Evolutionary conservation across 2,329 filamentous ascomycete genomes (phyloP).

Genomic region (Trichoderma oligosporum): DNA sequence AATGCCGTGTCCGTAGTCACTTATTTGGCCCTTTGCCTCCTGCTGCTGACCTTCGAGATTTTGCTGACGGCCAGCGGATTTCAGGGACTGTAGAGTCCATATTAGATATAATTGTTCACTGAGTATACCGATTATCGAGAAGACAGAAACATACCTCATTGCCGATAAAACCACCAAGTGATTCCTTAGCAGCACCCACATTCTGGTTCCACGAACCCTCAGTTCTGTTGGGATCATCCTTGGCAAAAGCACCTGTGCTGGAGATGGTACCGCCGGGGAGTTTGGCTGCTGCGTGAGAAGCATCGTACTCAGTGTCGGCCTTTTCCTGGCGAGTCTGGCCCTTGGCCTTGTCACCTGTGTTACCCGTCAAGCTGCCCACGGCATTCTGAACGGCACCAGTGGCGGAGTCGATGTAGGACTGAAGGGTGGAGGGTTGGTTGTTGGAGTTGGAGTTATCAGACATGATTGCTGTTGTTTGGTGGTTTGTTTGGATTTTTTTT

Average conservation of each 20-base stretch:
- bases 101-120: constrained; percentile 9
- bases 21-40: constrained; percentile 78
- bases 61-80: constrained; percentile 70
- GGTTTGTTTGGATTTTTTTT: not conserved
- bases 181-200: constrained; percentile 79
- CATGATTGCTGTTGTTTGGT: constrained; percentile 26
- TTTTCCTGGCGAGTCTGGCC: constrained; percentile 62
- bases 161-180: constrained; percentile 70
- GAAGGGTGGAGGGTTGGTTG: constrained; percentile 62
- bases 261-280: constrained; percentile 69
- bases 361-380: constrained; percentile 71
- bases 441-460: constrained; percentile 29
- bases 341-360: constrained; percentile 60
- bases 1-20: constrained; percentile 65
- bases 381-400: constrained; percentile 68
- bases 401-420: constrained; percentile 72
- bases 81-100: constrained; percentile 51
- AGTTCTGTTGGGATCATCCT: constrained; percentile 68
- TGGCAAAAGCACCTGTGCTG: constrained; percentile 63
- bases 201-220: constrained; percentile 84
- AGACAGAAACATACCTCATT: constrained; percentile 52
- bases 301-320: constrained; percentile 63
- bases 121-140: not conserved
- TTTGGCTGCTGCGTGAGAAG: constrained; percentile 72
- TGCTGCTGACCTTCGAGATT: constrained; percentile 75